These are phyloP conservation scores for Torrubiella hemipterigena DNA, from an alignment of 2,329 filamentous ascomycete genomes.

Conservation along the genomic window DNA sequence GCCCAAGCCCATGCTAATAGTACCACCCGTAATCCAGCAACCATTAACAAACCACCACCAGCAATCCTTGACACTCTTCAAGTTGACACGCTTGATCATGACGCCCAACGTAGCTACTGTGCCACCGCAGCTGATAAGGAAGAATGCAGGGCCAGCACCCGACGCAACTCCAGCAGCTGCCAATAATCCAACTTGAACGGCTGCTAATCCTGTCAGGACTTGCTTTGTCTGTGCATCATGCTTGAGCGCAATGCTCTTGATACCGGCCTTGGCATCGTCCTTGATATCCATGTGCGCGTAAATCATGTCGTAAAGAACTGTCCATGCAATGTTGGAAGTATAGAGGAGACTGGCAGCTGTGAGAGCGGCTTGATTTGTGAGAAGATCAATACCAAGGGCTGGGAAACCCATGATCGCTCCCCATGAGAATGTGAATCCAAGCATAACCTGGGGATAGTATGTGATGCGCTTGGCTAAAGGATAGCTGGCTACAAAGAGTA, in stretches of 20 bases:
- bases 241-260: constrained; percentile 77
- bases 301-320: constrained; percentile 82
- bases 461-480: constrained; percentile 78
- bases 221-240: constrained; percentile 68
- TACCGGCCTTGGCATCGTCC: constrained; percentile 74
- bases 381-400: constrained; percentile 65
- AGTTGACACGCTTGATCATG: constrained; percentile 57
- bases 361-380: constrained; percentile 50
- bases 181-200: constrained; percentile 57
- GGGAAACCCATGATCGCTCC: constrained; percentile 82
- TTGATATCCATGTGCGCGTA: constrained; percentile 88
- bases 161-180: constrained; percentile 55
- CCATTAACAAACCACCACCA: constrained; percentile 72
- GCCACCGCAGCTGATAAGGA: constrained; percentile 54
- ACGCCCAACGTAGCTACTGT: constrained; percentile 45
- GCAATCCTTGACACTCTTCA: constrained; percentile 54
- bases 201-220: constrained; percentile 58
- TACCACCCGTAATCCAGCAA: constrained; percentile 55
- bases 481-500: constrained; percentile 63
- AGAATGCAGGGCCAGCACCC: constrained; percentile 59
- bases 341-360: constrained; percentile 60
- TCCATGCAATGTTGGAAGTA: constrained; percentile 73
- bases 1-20: constrained; percentile 45
- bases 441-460: constrained; percentile 74
- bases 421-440: constrained; percentile 82